Base-by-base conservation (phyloP, 2,329 filamentous ascomycete species). In the Clonostachys solani region DNA sequence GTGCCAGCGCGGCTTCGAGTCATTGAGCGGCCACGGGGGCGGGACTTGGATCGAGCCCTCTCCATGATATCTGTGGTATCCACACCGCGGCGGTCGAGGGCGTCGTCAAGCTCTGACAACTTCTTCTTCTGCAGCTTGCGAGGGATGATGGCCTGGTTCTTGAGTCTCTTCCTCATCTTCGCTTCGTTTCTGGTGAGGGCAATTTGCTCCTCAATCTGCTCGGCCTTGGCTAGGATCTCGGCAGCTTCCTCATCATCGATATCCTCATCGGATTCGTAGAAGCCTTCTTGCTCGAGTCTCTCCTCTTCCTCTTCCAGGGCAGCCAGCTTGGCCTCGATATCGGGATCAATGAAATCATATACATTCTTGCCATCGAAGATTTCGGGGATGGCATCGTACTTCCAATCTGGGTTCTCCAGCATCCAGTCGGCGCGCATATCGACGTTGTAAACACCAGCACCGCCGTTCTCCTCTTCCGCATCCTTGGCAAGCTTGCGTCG, bases 281-380 rank as follows among this genome's bases (percentile, higher is more conserved):
- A 96, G 50, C 94, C 94, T 54, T 96, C 89, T 8, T 83, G 86
- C 68, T 96, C 87, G 13, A 97, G 81, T 59, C 86, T 86, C 72
- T 96, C 92, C 67, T 99, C 94, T 64, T 99, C 95, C 52, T 92
- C 92, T 68, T 99, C 94, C 34, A 99, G 78, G 47, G 90, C 90
- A 45, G 86, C 85, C 44, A 99, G 81, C 75, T 96, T 97, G 56
- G 84, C 80, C 61, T 96, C 94, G 63, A 99, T 99, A 47, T 99
- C 95, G 2, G 92, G 92, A 61, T 97, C 94, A 61, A 99, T 84
- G 67, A 89, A 99, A 69, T 99, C 94, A 72, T 92, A 94, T 49
- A 99, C 89, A 67, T 99, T 99, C 79, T 92, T 92, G 68, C 94
- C 94, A 62, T 97, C 85, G 67, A 92, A 87, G 43, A 96, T 78